A percentile compares a stretch with the other conserved stretches of the same genome.
These are phyloP conservation scores for Linderina pennispora DNA, from an alignment of 192 early-diverging fungal species.

Conservation along the genomic window DNA sequence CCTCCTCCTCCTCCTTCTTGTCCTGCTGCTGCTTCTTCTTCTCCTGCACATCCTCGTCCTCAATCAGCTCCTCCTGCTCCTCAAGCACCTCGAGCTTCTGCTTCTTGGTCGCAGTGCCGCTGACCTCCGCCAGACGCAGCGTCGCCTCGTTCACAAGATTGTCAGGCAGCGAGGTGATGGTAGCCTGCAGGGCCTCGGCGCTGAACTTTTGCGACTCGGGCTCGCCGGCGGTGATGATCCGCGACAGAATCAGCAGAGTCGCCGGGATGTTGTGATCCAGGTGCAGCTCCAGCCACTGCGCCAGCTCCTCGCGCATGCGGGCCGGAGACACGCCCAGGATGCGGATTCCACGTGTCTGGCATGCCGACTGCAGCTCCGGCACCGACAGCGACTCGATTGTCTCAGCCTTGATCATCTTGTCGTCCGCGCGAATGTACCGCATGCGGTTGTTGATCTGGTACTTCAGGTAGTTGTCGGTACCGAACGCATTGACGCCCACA, in stretches of 20 bases:
- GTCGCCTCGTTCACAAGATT: conserved; percentile 85
- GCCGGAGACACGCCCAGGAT: conserved; percentile 84
- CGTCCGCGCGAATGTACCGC: conserved; percentile 81
- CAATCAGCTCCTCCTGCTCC: conserved; percentile 95
- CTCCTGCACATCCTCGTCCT: conserved; percentile 89
- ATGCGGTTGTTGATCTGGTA: conserved; percentile 88
- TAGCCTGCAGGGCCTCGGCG: conserved; percentile 86
- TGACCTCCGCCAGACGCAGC: conserved; percentile 78
- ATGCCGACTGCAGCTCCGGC: conserved; percentile 83
- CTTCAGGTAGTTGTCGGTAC: conserved; percentile 93
- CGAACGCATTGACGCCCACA: conserved; percentile 95
- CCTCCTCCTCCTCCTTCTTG: conserved; percentile 30
- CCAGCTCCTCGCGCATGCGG: conserved; percentile 78
- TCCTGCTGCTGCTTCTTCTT: conserved; percentile 53
- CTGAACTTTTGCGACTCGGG: conserved; percentile 76
- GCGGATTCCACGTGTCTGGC: conserved; percentile 83
- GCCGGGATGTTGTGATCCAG: conserved; percentile 88
- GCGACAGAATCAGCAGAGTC: conserved; percentile 81
- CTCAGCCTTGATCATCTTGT: conserved; percentile 78
- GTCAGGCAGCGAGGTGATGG: conserved; percentile 84
- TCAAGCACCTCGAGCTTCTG: conserved; percentile 91
- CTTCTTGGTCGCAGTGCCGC: conserved; percentile 85
- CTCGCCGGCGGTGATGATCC: conserved; percentile 74
- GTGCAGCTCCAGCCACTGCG: conserved; percentile 94
- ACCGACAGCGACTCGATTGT: conserved; percentile 85